Evolutionary conservation across 2,329 filamentous ascomycete genomes (phyloP).

Genomic region (Gaeumannomyces sp.): DNA sequence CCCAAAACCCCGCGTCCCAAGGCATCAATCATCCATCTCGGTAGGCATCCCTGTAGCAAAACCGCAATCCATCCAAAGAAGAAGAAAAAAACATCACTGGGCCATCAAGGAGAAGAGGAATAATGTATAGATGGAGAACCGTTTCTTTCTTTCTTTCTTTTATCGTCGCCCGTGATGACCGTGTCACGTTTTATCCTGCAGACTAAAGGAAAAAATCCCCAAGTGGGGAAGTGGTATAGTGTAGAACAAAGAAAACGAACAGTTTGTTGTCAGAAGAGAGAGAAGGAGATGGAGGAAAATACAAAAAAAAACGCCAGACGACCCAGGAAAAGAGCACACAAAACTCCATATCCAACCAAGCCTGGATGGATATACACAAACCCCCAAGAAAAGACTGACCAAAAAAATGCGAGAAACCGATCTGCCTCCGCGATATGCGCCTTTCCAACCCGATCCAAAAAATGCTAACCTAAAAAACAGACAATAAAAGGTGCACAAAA

Average conservation of each 20-base stretch:
- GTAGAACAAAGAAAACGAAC: neutral
- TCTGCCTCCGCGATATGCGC: neutral
- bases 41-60: too few relatives aligned
- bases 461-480: neutral
- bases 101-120: neutral
- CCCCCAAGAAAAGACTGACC: neutral
- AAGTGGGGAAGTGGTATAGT: neutral
- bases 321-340: neutral
- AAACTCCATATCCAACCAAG: conserved; percentile 1
- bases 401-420: neutral
- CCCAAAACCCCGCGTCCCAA: too few relatives aligned
- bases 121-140: neutral
- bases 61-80: too few relatives aligned
- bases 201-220: neutral
- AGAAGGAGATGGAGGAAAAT: neutral
- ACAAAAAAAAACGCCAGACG: neutral
- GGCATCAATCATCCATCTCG: too few relatives aligned
- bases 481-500: neutral
- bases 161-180: neutral
- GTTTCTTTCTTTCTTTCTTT: neutral
- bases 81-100: neutral
- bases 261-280: neutral
- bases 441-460: neutral
- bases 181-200: neutral
- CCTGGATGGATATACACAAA: neutral